A percentile compares a stretch with the other conserved stretches of the same genome.
phyloP scores from a whole-genome alignment of 176 grass and related monocot genomes.

The Bonia amplexicaulis region DNA sequence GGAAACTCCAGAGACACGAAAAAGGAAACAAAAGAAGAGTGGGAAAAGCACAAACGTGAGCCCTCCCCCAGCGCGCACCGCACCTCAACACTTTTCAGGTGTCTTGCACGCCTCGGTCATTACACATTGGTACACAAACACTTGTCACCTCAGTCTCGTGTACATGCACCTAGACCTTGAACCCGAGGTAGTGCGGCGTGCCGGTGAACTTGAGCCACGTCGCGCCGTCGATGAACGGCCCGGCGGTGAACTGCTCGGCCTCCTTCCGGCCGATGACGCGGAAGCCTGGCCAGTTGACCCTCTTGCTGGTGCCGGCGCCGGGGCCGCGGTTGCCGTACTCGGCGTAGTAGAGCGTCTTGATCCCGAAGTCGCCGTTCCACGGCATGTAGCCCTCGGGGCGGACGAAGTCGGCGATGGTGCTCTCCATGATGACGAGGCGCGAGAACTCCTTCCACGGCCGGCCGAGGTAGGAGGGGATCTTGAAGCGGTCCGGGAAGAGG shows the following conservation, averaged over 20 bases:
- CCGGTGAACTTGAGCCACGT: slow-evolving; percentile 51
- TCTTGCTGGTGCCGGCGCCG: slow-evolving; percentile 50
- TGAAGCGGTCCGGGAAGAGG: slow-evolving; percentile 50
- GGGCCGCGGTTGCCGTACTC: slow-evolving; percentile 72
- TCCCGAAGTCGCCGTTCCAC: slow-evolving; percentile 46
- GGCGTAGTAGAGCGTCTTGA: slow-evolving; percentile 71
- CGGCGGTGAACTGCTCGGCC: slow-evolving; percentile 46
- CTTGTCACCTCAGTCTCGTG: slow-evolving; percentile 1
- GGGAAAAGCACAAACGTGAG: slow-evolving; percentile 3
- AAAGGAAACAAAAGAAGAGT: neutral
- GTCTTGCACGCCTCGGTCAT: neutral
- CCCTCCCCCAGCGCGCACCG: neutral
- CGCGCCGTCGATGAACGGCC: slow-evolving; percentile 44
- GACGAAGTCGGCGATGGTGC: slow-evolving; percentile 51
- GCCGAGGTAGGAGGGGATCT: slow-evolving; percentile 66
- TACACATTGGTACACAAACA: neutral
- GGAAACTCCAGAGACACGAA: neutral
- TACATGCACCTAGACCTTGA: slow-evolving; percentile 41
- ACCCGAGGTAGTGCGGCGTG: slow-evolving; percentile 38
- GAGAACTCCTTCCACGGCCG: slow-evolving; percentile 69
- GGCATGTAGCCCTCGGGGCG: slow-evolving; percentile 61
- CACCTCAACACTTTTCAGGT: neutral
- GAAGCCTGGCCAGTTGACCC: slow-evolving; percentile 66
- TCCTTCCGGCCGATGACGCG: slow-evolving; percentile 44
- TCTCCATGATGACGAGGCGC: slow-evolving; percentile 62